These are phyloP conservation scores for Castanea crenata DNA, from an alignment of 306 rosid species.

Conservation along the genomic window DNA sequence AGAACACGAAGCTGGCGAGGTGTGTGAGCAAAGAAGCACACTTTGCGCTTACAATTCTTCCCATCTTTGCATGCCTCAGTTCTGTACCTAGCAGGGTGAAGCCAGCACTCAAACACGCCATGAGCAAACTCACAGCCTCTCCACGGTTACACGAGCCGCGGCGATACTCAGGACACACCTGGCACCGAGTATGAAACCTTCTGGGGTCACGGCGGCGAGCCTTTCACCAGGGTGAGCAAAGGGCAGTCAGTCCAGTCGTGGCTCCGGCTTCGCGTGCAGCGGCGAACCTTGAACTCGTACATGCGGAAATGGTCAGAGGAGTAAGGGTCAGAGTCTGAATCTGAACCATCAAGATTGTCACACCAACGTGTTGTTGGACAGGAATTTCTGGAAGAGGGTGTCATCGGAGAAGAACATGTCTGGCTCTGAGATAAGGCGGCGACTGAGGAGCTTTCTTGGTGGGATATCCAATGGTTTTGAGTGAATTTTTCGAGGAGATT, in stretches of 20 bases:
- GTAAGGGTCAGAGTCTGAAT: constrained; percentile 46
- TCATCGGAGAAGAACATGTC: constrained; percentile 43
- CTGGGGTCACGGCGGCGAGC: constrained; percentile 88
- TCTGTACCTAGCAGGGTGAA: constrained; percentile 88
- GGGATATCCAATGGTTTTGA: constrained; percentile 53
- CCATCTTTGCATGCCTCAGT: constrained; percentile 97
- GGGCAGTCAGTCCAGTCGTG: constrained; percentile 99
- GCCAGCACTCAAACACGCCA: constrained; percentile 91
- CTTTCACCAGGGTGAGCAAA: constrained; percentile 81
- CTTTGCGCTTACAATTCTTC: constrained; percentile 71
- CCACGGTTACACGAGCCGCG: constrained; percentile 71
- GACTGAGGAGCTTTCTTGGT: constrained; percentile 64
- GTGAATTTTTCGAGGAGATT: constrained; percentile 35
- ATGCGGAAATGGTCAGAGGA: constrained; percentile 81
- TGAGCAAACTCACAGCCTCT: constrained; percentile 80
- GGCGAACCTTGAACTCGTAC: constrained; percentile 87
- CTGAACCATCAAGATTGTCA: constrained; percentile 27
- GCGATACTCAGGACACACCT: constrained; percentile 71
- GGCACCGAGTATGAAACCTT: constrained; percentile 66
- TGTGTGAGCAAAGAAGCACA: constrained; percentile 89
- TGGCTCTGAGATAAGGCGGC: constrained; percentile 25
- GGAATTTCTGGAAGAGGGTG: constrained; percentile 49
- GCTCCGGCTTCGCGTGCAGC: constrained; percentile 85
- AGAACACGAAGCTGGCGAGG: constrained; percentile 68
- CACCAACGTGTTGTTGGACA: constrained; percentile 48